Evolutionary conservation across 1,139 yeast genomes (phyloP).

Genomic region (Debaryomycetaceae sp.): DNA sequence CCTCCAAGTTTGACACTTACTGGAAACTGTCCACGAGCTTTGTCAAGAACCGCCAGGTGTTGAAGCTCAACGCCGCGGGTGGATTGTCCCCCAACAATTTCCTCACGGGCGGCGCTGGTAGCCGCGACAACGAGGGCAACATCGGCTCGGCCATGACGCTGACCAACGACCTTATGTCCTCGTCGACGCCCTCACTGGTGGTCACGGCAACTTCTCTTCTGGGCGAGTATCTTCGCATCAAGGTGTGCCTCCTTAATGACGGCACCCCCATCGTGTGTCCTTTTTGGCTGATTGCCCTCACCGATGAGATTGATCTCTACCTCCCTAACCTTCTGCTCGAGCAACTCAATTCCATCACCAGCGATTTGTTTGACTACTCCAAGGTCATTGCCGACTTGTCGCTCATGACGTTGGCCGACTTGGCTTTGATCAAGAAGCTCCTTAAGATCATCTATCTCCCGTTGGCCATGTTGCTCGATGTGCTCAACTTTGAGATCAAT

Average conservation of each 20-base stretch:
- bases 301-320: conserved; percentile 53
- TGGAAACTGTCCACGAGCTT: conserved; percentile 80
- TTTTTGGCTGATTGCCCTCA: conserved; percentile 56
- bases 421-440: conserved; percentile 35
- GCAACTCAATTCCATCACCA: conserved; percentile 40
- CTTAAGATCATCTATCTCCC: conserved; percentile 51
- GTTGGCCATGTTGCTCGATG: conserved; percentile 53
- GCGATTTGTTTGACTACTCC: conserved; percentile 38
- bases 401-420: conserved; percentile 33
- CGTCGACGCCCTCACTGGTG: conserved; percentile 50
- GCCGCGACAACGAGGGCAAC: conserved; percentile 2
- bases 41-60: conserved; percentile 27
- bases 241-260: conserved; percentile 72
- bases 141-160: conserved; percentile 10
- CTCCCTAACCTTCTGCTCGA: conserved; percentile 40
- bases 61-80: conserved; percentile 35
- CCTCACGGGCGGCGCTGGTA: conserved; percentile 12
- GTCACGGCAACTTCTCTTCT: conserved; percentile 89
- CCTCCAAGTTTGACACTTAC: conserved; percentile 90
- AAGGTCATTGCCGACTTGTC: conserved; percentile 40
- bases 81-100: conserved; percentile 42
- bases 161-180: conserved; percentile 17
- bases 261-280: conserved; percentile 86
- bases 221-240: conserved; percentile 72
- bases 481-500: conserved; percentile 56